Evolutionary conservation across 2,329 filamentous ascomycete species (phyloP), one percentile per base, ranked within the genome.

Genomic region (Cordyceps cicadae): DNA sequence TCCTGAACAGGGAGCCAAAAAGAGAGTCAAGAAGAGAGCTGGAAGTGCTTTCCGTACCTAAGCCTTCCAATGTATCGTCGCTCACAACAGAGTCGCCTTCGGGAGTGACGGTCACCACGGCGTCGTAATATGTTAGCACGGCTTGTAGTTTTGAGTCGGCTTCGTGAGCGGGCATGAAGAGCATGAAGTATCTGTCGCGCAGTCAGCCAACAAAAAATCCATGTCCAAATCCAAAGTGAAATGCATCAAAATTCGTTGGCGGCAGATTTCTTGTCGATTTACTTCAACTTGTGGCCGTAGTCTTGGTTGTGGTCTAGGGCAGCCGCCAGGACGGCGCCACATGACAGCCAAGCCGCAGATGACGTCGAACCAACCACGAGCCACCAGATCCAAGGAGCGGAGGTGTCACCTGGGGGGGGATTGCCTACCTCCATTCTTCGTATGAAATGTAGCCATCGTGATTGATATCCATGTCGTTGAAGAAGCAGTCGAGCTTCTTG

Each of bases 11-110:
- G 72, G 87, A 87, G 77, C 88, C 88, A 80, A 92, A 89, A 69
- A 92, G 80, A 77, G 83, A 80, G 74, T 84, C 81, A 74, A 87
- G 77, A 83, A 92, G 82, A 77, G 84, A 69, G 63, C 61, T 63
- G 65, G 70, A 73, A 66, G 70, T 86, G 75, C 77, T 78, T 73
- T 81, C 81, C 85, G 82, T 97, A 96, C 93, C 93, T 92, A 96
- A 81, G 77, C 92, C 90, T 81, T 96, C 85, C 70, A 96, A 84
- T 72, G 87, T 88, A 73, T 96, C 91, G 77, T 96, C 92, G 78
- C 87, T 90, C 69, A 97, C 87, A 69, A 90, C 82, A 67, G 94
- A 94, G 78, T 97, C 94, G 74, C 94, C 94, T 81, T 99, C 94
- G 63, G 91, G 81, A 70, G 90, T 96, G 72, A 99, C 81, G 74